Evolutionary conservation across 768 basidiomycete genomes (phyloP), one percentile per base, ranked within the genome.

Genomic region (Leccinellum rugosiceps): DNA sequence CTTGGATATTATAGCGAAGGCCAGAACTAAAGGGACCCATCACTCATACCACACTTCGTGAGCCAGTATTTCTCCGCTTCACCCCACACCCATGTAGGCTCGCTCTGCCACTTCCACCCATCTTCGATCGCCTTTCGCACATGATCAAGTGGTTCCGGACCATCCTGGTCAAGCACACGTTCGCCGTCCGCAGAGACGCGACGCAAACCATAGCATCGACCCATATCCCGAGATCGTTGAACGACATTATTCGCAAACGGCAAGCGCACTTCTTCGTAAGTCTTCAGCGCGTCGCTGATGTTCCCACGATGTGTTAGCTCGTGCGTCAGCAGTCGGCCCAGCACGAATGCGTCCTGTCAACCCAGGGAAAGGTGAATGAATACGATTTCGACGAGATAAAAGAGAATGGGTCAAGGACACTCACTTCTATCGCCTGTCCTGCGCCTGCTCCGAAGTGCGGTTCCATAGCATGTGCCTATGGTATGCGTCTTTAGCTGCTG

Each of bases 401-500:
- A 6, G 6, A 5, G 7, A 3, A 4, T 25, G 6, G 10, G 52
- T 28, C 4, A 34, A 17, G 13, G 17, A 17, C 6, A 53, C 67
- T 15, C 43, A 79, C 79, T 65, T 82, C 81, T 14, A 81, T 75
- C 1, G 80, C 80, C 56, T 79, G 79, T 3, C 79, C 78, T 2
- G 79, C 81, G 1, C 80, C 80, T 0, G 77, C 74, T 2, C 77
- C 80, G 63, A 77, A 72, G 59, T 80, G 74, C 0, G 79, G 78
- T 3, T 74, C 67, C 74, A 79, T 79, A 0, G 75, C 78, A 63
- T 82, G 79, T 0, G 78, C 79, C 80, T 69, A 45, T 23, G 43
- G 7, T 11, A 28, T 17, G 49, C 4, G 11, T 31, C 7, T 43
- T 61, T 49, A 58, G 26, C 45, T 28, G 30, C 46, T 38, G 49